Evolutionary conservation across 2,329 filamentous ascomycete genomes (phyloP).

Genomic region (Raffaelea albimanens): DNA sequence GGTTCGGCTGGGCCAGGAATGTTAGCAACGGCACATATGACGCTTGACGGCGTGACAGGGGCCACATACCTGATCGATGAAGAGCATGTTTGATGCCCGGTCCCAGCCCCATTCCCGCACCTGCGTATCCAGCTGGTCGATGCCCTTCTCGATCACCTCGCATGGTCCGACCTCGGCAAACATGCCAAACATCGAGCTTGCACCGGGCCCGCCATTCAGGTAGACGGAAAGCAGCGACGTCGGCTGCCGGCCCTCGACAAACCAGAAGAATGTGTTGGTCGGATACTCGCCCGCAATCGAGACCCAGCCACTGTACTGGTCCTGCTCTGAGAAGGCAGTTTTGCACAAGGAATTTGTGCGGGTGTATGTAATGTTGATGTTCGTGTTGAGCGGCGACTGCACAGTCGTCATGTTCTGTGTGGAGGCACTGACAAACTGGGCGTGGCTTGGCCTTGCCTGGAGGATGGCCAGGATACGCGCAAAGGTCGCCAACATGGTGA

Average conservation of each 20-base stretch:
- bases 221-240: conserved; percentile 44
- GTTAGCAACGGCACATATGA: no score
- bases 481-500: no score
- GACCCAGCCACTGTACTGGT: conserved; percentile 65
- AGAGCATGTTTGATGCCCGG: conserved; percentile 42
- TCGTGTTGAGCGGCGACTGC: conserved; percentile 50
- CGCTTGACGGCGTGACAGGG: no score
- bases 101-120: conserved; percentile 59
- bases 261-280: conserved; percentile 44
- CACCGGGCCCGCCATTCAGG: conserved; percentile 59
- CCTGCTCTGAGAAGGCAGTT: conserved; percentile 54
- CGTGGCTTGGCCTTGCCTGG: conserved; percentile 12
- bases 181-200: conserved; percentile 54
- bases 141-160: conserved; percentile 36
- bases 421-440: conserved; percentile 25
- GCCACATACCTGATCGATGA: conserved; percentile 43
- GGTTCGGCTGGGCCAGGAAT: conserved; percentile 43
- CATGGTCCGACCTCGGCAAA: conserved; percentile 51
- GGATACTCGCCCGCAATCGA: conserved; percentile 45
- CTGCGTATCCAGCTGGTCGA: conserved; percentile 42
- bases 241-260: conserved; percentile 33
- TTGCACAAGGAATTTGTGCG: conserved; percentile 49
- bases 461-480: no score
- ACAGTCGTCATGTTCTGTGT: conserved; percentile 43
- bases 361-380: conserved; percentile 61